Evolutionary conservation across 164 flowering plant species (phyloP), one percentile per base, ranked within the genome.

Genomic region (Paratinospora sagittata): DNA sequence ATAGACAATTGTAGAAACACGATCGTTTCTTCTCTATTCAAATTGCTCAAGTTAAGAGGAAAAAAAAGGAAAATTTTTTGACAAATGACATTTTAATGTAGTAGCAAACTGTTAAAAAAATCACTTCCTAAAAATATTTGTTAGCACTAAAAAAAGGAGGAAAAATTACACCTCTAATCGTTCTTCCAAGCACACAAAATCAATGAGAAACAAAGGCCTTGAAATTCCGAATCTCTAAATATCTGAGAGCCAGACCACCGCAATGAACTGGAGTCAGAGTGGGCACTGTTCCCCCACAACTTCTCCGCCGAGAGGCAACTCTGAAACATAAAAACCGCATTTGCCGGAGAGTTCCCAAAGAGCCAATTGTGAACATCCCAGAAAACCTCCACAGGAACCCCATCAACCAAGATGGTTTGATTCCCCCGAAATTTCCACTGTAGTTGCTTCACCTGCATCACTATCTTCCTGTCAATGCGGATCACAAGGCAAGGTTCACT

Each of bases 351-450:
- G 27, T 82, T 11, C 26, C 89, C 80, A 65, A 89, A 92, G n/a
- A 92, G 82, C 97, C 97, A 92, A 78, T 80, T 86, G 76, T 92
- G 86, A 33, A 89, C 93, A 85, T 92, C 97, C 97, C 97, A 92
- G 70, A 81, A 89, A 27, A 92, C 82, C 39, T 92, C 97, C 0
- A 92, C 85, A 0, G 90, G 79, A 16, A 87, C 72, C 27, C 90
- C 90, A 75, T 88, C 90, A 36, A 90, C 84, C 77, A 84, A 67
- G 21, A 90, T 82, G 16, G 90, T 85, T 27, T 85, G 79, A 57
- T 90, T 90, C 8, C 96, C 96, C 16, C 96, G 79, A 49, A 90
- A 90, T 76, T 90, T 90, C 96, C 96, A 90, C 33, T 75, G 67
- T 10, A 88, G 84, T 45, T 82, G 80, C 84, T 86, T 88, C 81